A percentile compares a stretch with the other conserved stretches of the same genome.
These are phyloP conservation scores for Pestalotiopsis sp. DNA, from an alignment of 2,329 filamentous ascomycete species.

Conservation along the genomic window DNA sequence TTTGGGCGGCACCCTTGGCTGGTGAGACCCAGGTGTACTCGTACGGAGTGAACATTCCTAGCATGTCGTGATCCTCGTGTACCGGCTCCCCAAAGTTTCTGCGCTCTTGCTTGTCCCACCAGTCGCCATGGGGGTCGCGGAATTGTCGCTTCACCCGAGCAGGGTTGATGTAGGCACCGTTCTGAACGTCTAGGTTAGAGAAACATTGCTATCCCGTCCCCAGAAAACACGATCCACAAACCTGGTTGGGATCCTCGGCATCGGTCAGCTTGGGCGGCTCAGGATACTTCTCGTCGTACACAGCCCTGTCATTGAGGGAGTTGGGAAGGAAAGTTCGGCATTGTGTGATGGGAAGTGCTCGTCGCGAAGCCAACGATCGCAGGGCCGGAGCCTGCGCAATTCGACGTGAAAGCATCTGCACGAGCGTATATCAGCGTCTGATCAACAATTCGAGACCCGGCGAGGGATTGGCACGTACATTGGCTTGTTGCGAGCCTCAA, in stretches of 20 bases:
- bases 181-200: conserved; percentile 52
- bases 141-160: conserved; percentile 82
- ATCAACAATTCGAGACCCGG: background rate
- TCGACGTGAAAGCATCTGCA: conserved; percentile 65
- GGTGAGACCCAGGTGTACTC: conserved; percentile 84
- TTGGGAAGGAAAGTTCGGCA: conserved; percentile 60
- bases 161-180: conserved; percentile 83
- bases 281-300: conserved; percentile 56
- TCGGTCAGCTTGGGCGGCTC: conserved; percentile 53
- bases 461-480: conserved; percentile 31
- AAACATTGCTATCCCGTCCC: background rate
- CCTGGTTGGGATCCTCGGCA: conserved; percentile 68
- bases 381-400: conserved; percentile 54
- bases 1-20: conserved; percentile 68
- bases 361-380: conserved; percentile 49
- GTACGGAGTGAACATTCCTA: conserved; percentile 87
- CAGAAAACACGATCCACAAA: conserved; percentile 33
- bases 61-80: conserved; percentile 93
- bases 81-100: conserved; percentile 96
- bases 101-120: conserved; percentile 98
- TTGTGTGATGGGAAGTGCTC: conserved; percentile 53
- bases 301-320: conserved; percentile 46
- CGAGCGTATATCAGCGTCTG: conserved; percentile 5
- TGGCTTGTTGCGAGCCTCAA: conserved; percentile 38
- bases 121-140: conserved; percentile 89